Percentiles rank a stretch among this genome's conserved stretches.
These are phyloP conservation scores for Naegleria lovaniensis DNA, from an alignment of 208 protist species.

Conservation along the genomic window DNA sequence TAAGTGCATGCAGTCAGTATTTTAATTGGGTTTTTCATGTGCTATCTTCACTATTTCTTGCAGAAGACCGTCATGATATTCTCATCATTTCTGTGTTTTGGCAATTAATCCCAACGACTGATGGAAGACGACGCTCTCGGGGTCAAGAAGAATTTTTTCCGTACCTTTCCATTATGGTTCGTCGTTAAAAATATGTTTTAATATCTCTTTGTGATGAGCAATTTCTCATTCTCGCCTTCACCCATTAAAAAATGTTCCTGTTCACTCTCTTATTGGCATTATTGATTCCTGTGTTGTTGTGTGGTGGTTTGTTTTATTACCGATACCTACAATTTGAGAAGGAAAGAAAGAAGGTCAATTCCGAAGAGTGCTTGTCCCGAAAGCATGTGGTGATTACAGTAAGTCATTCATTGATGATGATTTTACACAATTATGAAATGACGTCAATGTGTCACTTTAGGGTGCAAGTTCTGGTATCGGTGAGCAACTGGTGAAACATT, in stretches of 20 bases:
- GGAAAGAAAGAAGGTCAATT: neutral
- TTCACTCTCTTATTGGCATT: neutral
- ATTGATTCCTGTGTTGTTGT: neutral
- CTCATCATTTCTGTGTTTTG: neutral
- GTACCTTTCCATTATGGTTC: constrained; percentile 3
- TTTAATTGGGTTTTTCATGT: neutral
- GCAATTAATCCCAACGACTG: too few relatives aligned
- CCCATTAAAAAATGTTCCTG: too few relatives aligned
- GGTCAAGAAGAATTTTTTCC: too few relatives aligned
- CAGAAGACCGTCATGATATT: neutral
- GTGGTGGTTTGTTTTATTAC: neutral
- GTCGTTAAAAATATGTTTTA: too few relatives aligned
- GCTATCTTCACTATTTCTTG: neutral
- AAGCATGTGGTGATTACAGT: neutral
- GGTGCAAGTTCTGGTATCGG: neutral
- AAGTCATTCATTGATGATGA: too few relatives aligned
- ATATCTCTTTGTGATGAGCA: too few relatives aligned
- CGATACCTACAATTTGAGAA: neutral
- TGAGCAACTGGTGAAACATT: neutral
- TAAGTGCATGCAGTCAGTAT: too few relatives aligned
- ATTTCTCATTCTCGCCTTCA: too few relatives aligned
- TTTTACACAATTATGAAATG: too few relatives aligned
- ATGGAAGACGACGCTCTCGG: too few relatives aligned
- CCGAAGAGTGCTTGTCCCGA: neutral
- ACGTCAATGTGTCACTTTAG: too few relatives aligned